Conservation (phyloP, 2,329 filamentous ascomycete genomes). For the Dryadomyces quercus-mongolicae region DNA sequence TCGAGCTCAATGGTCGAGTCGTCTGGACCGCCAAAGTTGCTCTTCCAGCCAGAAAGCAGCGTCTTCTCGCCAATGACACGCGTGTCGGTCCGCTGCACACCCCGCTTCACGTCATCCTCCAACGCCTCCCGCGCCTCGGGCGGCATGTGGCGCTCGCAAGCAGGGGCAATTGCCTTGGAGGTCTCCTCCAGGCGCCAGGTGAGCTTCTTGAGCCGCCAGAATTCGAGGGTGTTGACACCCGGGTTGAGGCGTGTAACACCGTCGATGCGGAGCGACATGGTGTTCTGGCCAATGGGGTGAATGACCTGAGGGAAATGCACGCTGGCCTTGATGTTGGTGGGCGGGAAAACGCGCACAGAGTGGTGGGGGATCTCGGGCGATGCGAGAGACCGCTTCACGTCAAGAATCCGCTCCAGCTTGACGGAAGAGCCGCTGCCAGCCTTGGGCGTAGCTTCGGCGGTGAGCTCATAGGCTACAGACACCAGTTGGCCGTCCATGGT, state of each 20-base stretch:
- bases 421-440: slow-evolving; percentile 38
- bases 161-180: slow-evolving; percentile 64
- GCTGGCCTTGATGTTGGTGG: slow-evolving; percentile 82
- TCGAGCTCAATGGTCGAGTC: slow-evolving; percentile 63
- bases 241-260: slow-evolving; percentile 66
- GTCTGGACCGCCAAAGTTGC: slow-evolving; percentile 35
- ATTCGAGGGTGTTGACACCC: slow-evolving; percentile 58
- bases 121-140: slow-evolving; percentile 30
- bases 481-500: slow-evolving; percentile 64
- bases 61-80: slow-evolving; percentile 71
- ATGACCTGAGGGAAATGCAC: slow-evolving; percentile 74
- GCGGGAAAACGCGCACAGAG: slow-evolving; percentile 88
- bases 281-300: slow-evolving; percentile 75
- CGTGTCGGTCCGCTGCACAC: slow-evolving; percentile 59
- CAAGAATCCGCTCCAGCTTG: slow-evolving; percentile 54
- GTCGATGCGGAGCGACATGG: slow-evolving; percentile 66
- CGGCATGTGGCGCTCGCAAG: slow-evolving; percentile 63
- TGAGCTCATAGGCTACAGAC: slow-evolving; percentile 67
- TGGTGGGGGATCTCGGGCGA: slow-evolving; percentile 70
- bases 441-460: slow-evolving; percentile 50
- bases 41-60: slow-evolving; percentile 84
- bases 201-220: slow-evolving; percentile 83
- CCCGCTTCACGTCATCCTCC: slow-evolving; percentile 45
- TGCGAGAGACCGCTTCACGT: slow-evolving; percentile 66
- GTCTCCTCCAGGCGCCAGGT: slow-evolving; percentile 91